Base-by-base conservation (phyloP, 352 stramenopile species). In the Globisporangium solare region DNA sequence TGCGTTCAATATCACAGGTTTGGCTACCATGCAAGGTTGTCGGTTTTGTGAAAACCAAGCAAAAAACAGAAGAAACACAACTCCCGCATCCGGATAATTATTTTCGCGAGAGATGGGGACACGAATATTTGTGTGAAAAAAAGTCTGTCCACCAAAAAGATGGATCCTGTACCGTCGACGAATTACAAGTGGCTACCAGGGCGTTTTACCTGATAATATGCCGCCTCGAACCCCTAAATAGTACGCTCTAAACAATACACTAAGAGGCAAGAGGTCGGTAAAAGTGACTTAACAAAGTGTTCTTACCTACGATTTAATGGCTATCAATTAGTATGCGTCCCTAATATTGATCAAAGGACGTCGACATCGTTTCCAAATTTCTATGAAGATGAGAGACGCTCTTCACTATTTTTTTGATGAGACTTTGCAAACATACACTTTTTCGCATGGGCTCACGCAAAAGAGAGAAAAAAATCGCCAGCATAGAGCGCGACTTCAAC, bases 111-210 rank as follows among this genome's bases (percentile, higher is more conserved):
- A 43, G 39, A 43, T 43, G 39, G 10, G n/a, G 39, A n/a, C 39
- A 6, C 12, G 13, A 43, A 43, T 35, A 43, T 15, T 55, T 39
- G 31, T 10, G 24, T 54, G 10, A 48, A 56, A 27, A 22, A 40
- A 56, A 43, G 5, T 27, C 24, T 6, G n/a, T 2, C 15, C 6
- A 18, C 39, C 17, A 43, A 56, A 40, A 56, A 56, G 37, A 56
- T 42, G 27, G 39, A 54, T n/a, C n/a, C n/a, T n/a, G n/a, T 41
- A 54, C 37, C 37, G 31, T 27, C 48, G 15, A 54, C 31, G n/a
- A 54, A 43, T 54, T 54, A 54, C 27, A 22, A 54, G 48, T 31
- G 48, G 31, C 48, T 43, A 45, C 48, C 48, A 45, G 45, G 5
- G 20, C n/a, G 21, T 31, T 17, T 27, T 5, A 6, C 31, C 4